phyloP scores from a whole-genome alignment of 192 early-diverging fungal genomes.

The Coemansia guatemalensis region DNA sequence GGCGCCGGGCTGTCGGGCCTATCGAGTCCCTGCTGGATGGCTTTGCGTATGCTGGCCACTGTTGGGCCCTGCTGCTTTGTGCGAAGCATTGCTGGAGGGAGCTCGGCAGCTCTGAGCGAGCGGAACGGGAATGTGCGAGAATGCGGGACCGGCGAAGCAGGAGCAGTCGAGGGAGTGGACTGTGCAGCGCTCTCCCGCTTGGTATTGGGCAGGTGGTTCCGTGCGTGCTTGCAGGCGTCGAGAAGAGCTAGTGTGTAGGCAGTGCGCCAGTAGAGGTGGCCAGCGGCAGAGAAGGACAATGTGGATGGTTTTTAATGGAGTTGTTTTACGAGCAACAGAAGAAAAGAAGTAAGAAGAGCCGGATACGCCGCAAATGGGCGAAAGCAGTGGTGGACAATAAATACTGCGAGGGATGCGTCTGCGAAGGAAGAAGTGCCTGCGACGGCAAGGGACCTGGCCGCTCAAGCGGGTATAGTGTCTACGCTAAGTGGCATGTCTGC shows the following conservation, averaged over 20 bases:
- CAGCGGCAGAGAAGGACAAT: conserved; percentile 24
- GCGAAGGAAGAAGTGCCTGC: conserved; percentile 1
- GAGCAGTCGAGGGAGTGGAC: conserved; percentile 1
- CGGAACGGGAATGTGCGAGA: conserved; percentile 3
- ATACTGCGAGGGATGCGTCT: background rate
- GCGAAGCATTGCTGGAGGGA: conserved; percentile 20
- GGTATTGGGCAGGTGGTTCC: conserved; percentile 14
- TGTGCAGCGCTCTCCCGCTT: conserved; percentile 7
- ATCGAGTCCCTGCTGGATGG: conserved; percentile 53
- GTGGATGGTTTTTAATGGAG: background rate
- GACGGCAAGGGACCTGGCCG: background rate
- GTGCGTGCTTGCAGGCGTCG: conserved; percentile 28
- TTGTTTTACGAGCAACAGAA: conserved; percentile 3
- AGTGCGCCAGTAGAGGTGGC: conserved; percentile 26
- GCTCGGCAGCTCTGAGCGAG: conserved; percentile 1
- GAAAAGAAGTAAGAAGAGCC: conserved; percentile 6
- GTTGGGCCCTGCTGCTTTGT: conserved; percentile 41
- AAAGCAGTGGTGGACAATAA: conserved; percentile 8
- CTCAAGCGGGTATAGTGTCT: conserved; percentile 3
- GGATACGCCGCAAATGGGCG: no score
- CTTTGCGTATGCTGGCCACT: conserved; percentile 54
- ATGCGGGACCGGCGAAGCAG: background rate
- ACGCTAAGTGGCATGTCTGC: background rate
- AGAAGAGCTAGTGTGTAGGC: conserved; percentile 23
- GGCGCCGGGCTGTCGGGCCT: conserved; percentile 43